Percentiles rank a stretch among this genome's conserved stretches.
Conservation (phyloP, 768 basidiomycete species). For the Mycena latifolia region DNA sequence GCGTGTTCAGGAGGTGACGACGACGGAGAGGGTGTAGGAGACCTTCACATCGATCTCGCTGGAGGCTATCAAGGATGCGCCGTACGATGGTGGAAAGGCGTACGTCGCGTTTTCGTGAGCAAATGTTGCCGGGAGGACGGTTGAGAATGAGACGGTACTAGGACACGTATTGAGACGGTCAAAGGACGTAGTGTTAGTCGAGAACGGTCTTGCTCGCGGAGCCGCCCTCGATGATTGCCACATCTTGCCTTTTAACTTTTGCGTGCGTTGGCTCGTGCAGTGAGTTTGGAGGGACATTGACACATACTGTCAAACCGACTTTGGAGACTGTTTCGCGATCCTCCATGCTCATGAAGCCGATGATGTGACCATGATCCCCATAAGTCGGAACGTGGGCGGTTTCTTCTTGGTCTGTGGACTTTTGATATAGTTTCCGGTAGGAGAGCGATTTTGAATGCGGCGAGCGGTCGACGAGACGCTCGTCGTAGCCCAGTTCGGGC, state of each 20-base stretch:
- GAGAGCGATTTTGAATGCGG: slow-evolving; percentile 43
- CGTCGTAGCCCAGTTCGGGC: slow-evolving; percentile 60
- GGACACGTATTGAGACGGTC: slow-evolving; percentile 46
- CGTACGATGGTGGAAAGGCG: slow-evolving; percentile 66
- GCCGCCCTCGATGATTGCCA: slow-evolving; percentile 47
- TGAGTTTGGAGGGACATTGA: too few relatives aligned
- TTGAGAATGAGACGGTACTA: slow-evolving; percentile 53
- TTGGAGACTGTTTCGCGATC: slow-evolving; percentile 49
- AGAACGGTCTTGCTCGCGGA: slow-evolving; percentile 48
- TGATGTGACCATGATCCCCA: slow-evolving; percentile 53
- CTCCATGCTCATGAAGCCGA: slow-evolving; percentile 58
- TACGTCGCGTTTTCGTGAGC: slow-evolving; percentile 44
- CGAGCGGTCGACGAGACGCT: slow-evolving; percentile 64
- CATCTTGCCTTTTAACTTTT: slow-evolving; percentile 58
- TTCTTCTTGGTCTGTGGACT: slow-evolving; percentile 60
- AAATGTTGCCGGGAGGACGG: slow-evolving; percentile 61
- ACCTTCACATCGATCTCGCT: too few relatives aligned
- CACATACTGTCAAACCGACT: slow-evolving; percentile 58
- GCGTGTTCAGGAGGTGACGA: not conserved
- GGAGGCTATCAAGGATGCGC: too few relatives aligned
- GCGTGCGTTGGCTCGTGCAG: not conserved
- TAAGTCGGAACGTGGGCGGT: slow-evolving; percentile 55
- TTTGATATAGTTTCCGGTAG: slow-evolving; percentile 52
- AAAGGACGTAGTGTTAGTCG: slow-evolving; percentile 48
- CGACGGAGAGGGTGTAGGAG: slow-evolving; percentile 40